A percentile compares a stretch with the other conserved stretches of the same genome.
Conservation (phyloP, 257 asterid genomes). For the Fraxinus cuspidata region DNA sequence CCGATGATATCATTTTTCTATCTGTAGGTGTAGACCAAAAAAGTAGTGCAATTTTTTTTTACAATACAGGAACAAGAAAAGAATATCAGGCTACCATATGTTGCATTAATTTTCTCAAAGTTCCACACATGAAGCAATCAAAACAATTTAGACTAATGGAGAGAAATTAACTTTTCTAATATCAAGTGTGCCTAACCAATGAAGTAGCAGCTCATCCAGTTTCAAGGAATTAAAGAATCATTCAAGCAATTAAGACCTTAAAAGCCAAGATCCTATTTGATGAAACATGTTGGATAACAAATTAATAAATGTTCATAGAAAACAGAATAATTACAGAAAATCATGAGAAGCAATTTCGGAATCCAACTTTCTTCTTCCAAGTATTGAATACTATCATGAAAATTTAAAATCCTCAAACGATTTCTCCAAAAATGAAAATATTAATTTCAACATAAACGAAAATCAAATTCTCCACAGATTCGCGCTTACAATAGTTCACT, state of each 20-base stretch:
- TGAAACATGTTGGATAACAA: not conserved
- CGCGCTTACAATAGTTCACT: not conserved
- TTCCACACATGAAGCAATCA: not conserved
- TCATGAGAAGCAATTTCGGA: not conserved
- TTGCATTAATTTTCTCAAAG: not conserved
- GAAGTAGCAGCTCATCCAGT: not conserved
- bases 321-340: not conserved
- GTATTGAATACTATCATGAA: not conserved
- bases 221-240: not conserved
- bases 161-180: not conserved
- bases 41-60: not conserved
- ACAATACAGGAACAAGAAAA: not conserved
- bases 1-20: not conserved
- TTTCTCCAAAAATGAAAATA: not conserved
- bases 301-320: not conserved
- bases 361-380: not conserved
- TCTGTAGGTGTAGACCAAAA: not conserved
- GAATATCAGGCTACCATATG: not conserved
- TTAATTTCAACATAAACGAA: not conserved
- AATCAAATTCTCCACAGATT: not conserved
- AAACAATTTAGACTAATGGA: too few relatives aligned
- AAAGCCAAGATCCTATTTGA: not conserved
- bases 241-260: not conserved
- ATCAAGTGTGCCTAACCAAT: not conserved
- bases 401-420: not conserved